These are phyloP conservation scores for Gyromitra esculenta DNA, from an alignment of 2,329 filamentous ascomycete genomes.

Conservation along the genomic window DNA sequence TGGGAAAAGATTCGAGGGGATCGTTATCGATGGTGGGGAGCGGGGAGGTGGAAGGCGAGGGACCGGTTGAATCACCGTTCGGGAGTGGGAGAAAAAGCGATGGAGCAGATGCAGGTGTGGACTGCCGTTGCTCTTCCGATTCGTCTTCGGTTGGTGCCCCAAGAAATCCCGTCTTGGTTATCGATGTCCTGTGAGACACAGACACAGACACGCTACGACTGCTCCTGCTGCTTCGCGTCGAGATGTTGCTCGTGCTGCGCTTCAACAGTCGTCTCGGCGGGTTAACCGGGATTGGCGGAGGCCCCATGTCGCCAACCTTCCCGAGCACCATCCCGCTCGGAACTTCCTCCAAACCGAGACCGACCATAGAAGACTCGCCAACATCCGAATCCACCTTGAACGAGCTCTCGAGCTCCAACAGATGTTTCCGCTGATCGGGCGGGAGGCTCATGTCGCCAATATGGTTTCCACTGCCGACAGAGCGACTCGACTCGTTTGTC, in stretches of 20 bases:
- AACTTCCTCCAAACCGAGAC: constrained; percentile 6
- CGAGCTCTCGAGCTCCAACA: constrained; percentile 54
- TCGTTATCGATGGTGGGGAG: constrained; percentile 28
- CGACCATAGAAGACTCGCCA: constrained; percentile 6
- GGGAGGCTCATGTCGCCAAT: constrained; percentile 51
- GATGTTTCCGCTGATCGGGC: constrained; percentile 49
- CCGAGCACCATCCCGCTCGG: constrained; percentile 22
- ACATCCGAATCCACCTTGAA: constrained; percentile 47
- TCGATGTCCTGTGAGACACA: constrained; percentile 29
- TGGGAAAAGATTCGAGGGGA: constrained; percentile 27
- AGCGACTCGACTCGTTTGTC: constrained; percentile 14
- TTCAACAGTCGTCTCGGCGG: constrained; percentile 40
- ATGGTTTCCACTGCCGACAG: constrained; percentile 16
- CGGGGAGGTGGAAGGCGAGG: constrained; percentile 21
- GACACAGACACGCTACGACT: constrained; percentile 30
- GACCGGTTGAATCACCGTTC: constrained; percentile 16
- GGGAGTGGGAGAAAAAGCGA: constrained; percentile 32
- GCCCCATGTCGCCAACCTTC: constrained; percentile 48
- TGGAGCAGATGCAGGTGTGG: constrained; percentile 57
- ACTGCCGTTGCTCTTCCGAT: constrained; percentile 19
- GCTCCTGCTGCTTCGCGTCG: constrained; percentile 40
- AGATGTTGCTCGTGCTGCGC: constrained; percentile 47
- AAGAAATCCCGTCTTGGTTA: constrained; percentile 26
- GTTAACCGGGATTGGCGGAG: constrained; percentile 49
- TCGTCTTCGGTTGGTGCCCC: constrained; percentile 9